phyloP scores from a whole-genome alignment of 495 filamentous ascomycete species.

The Paragyromitra xinjiangensis region DNA sequence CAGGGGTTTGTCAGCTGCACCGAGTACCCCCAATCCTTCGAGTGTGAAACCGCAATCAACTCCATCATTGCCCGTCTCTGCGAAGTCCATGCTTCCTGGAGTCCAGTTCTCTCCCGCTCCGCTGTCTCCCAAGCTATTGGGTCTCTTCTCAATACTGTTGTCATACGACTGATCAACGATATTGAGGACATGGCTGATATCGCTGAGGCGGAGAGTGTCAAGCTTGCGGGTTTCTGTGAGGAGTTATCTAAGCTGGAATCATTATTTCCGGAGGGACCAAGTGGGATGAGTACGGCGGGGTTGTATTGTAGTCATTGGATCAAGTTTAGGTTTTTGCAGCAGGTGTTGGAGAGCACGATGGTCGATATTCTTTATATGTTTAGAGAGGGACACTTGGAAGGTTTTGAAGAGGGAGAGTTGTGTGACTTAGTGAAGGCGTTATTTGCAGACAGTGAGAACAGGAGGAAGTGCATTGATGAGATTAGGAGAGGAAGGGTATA shows the following conservation, averaged over 20 bases:
- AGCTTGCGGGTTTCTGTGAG: conserved; percentile 76
- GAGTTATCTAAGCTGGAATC: conserved; percentile 74
- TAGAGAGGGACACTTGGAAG: conserved; percentile 83
- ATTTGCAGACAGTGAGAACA: conserved; percentile 86
- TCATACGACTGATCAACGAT: conserved; percentile 82
- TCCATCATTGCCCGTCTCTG: conserved; percentile 73
- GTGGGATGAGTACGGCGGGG: conserved; percentile 70
- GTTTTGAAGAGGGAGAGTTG: conserved; percentile 84
- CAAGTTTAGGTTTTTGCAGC: conserved; percentile 84
- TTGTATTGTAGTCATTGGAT: conserved; percentile 87
- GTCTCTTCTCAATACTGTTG: conserved; percentile 78
- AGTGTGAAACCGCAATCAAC: conserved; percentile 76
- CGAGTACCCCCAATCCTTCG: conserved; percentile 68
- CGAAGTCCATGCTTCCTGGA: conserved; percentile 77
- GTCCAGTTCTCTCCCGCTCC: conserved; percentile 78
- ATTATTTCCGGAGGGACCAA: conserved; percentile 69
- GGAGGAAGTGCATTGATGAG: conserved; percentile 78
- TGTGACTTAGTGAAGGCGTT: conserved; percentile 85
- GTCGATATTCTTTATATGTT: conserved; percentile 89
- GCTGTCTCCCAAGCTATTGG: conserved; percentile 86
- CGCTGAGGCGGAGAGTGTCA: conserved; percentile 83
- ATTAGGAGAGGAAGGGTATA: conserved; percentile 62
- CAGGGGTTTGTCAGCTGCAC: conserved; percentile 72
- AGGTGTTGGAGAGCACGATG: conserved; percentile 88
- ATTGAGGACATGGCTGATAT: conserved; percentile 88